Evolutionary conservation across 2,329 filamentous ascomycete species (phyloP), one percentile per base, ranked within the genome.

Genomic region (Onygenales sp.): DNA sequence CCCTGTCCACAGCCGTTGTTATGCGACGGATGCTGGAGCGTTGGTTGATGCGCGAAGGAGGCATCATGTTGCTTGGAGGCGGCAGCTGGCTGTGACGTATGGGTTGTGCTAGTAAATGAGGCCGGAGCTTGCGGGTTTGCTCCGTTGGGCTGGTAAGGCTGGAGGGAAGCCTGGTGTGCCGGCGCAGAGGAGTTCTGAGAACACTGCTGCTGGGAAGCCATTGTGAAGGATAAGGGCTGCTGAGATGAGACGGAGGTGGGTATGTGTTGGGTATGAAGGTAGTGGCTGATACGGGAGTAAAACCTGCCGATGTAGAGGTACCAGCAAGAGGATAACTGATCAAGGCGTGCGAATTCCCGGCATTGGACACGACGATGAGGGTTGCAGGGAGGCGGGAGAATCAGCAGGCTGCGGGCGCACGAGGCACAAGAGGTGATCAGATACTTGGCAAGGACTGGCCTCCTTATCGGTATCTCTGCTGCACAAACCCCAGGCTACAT

Each of bases 1-100:
- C 69, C 69, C 21, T 40, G 36, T 21, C 27, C 37, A 13, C 34
- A 8, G 21, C 49, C 37, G 11, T 10, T 34, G 5, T 21, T n/a
- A 31, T 46, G 21, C 21, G 50, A 17, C 21, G 42, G 31, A 6
- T 40, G 31, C 17, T 46, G 33, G 10, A 13, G n/a, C 9, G 42
- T 14, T 10, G n/a, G 33, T 37, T 52, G 50, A 14, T 46, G 50
- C 1, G 27, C 9, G n/a, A 3, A 8, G 49, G 49, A 8, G 6
- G 2, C 39, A 2, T n/a, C 21, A 6, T 37, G 50, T 39, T 44
- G 39, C 33, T 36, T 42, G 8, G 13, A 17, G 42, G 14, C 7
- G 5, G 33, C 21, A 32, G 36, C 4, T 32, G 33, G 17, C 10
- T 32, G 42, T 13, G 34, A 27, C 21, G 40, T 39, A 31, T 52